A percentile compares a stretch with the other conserved stretches of the same genome.
phyloP scores from a whole-genome alignment of 2,329 filamentous ascomycete species.

The Talaromyces marneffei region DNA sequence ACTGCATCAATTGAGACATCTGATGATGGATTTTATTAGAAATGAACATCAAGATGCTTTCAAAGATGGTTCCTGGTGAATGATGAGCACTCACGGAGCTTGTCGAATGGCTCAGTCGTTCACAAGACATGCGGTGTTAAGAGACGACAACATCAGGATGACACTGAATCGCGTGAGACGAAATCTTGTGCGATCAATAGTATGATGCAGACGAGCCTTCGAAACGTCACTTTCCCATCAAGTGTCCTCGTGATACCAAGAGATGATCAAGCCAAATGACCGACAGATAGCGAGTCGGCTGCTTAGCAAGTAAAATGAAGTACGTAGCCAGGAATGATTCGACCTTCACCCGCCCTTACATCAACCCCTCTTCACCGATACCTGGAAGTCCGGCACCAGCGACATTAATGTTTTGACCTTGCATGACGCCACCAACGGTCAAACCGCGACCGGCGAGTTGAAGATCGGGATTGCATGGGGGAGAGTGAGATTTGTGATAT shows the following conservation, averaged over 20 bases:
- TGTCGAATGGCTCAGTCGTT: neutral
- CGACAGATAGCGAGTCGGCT: neutral
- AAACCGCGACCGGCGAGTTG: slow-evolving; percentile 45
- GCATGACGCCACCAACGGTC: slow-evolving; percentile 39
- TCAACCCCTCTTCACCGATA: slow-evolving; percentile 40
- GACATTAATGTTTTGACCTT: slow-evolving; percentile 44
- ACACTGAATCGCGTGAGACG: neutral
- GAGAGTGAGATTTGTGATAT: slow-evolving; percentile 83
- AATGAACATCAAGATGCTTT: neutral
- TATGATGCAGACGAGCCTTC: neutral
- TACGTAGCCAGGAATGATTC: neutral
- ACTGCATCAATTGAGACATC: neutral
- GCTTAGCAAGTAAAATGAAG: neutral
- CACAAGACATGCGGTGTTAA: neutral
- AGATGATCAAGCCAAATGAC: neutral
- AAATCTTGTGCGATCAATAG: neutral
- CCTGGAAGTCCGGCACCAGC: slow-evolving; percentile 45
- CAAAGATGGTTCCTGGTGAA: neutral
- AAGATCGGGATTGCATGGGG: slow-evolving; percentile 82
- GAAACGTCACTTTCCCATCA: neutral
- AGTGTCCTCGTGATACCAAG: neutral
- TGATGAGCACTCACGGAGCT: neutral
- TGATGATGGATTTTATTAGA: neutral
- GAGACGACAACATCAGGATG: neutral
- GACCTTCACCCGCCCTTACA: slow-evolving; percentile 21